Evolutionary conservation across 179 eudicot genomes (phyloP).

Genomic region (Pouteria campechiana): DNA sequence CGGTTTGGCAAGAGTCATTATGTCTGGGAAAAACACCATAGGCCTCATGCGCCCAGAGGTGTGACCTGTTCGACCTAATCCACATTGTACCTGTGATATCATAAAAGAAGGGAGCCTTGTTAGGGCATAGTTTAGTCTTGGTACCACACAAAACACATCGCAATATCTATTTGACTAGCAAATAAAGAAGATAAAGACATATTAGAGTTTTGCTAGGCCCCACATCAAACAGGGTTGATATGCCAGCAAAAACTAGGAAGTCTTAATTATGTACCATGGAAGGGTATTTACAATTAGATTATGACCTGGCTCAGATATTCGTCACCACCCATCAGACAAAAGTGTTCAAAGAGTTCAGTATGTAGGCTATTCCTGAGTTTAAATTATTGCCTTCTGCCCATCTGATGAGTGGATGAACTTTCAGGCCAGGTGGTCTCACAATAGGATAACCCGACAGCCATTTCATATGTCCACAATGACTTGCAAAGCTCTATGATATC

Average conservation of each 20-base stretch:
- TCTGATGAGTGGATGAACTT: too few species aligned
- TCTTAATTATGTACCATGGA: neutral
- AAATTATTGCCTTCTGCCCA: too few species aligned
- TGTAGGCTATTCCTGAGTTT: too few species aligned
- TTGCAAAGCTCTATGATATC: too few species aligned
- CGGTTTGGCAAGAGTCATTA: constrained; percentile 96
- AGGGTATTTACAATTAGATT: too few species aligned
- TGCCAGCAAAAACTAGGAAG: neutral
- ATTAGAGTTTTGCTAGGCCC: neutral
- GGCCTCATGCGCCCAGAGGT: constrained; percentile 88
- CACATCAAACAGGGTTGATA: neutral
- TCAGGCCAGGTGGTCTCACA: too few species aligned
- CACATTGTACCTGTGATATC: constrained; percentile 83
- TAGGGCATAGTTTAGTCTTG: neutral
- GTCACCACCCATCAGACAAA: too few species aligned
- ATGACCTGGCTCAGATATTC: too few species aligned
- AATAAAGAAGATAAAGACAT: neutral
- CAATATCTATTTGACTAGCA: neutral
- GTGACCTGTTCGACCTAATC: constrained; percentile 83
- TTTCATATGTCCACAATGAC: too few species aligned
- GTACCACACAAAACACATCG: constrained; percentile 5
- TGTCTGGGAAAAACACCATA: constrained; percentile 61
- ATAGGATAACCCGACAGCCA: too few species aligned
- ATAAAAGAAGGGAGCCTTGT: neutral
- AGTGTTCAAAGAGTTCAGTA: too few species aligned